phyloP scores from a whole-genome alignment of 2,329 filamentous ascomycete species.

The Diaporthe helianthi region DNA sequence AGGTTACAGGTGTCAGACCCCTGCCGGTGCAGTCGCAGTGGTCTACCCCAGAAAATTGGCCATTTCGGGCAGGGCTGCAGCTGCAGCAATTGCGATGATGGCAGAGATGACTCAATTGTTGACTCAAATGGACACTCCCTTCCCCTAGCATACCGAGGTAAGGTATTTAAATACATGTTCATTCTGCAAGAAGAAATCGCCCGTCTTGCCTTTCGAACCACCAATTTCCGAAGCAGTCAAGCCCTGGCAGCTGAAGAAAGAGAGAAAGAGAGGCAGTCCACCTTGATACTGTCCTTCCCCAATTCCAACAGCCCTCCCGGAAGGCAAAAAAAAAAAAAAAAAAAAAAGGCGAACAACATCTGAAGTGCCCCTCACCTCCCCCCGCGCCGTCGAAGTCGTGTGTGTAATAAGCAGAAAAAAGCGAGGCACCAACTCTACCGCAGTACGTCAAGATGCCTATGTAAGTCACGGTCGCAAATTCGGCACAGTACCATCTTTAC shows the following conservation, averaged over 20 bases:
- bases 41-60: slow-evolving; percentile 30
- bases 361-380: slow-evolving; percentile 19
- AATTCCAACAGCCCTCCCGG: background rate
- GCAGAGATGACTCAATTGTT: slow-evolving; percentile 28
- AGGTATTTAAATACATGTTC: background rate
- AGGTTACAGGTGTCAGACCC: no score
- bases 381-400: background rate
- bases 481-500: background rate
- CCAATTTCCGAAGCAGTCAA: background rate
- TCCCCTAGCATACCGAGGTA: background rate
- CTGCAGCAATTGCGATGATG: slow-evolving; percentile 6
- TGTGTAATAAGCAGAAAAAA: background rate
- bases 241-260: background rate
- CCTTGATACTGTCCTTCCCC: background rate
- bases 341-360: slow-evolving; percentile 18
- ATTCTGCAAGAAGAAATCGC: background rate
- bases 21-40: background rate
- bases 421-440: slow-evolving; percentile 12
- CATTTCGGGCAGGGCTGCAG: slow-evolving; percentile 17
- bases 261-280: background rate
- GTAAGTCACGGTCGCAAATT: slow-evolving; percentile 37
- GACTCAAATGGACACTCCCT: background rate
- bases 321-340: slow-evolving; percentile 24
- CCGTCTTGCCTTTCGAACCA: no score
- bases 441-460: slow-evolving; percentile 42